phyloP scores from a whole-genome alignment of 2,329 filamentous ascomycete species.

The Xylariaceae sp. region DNA sequence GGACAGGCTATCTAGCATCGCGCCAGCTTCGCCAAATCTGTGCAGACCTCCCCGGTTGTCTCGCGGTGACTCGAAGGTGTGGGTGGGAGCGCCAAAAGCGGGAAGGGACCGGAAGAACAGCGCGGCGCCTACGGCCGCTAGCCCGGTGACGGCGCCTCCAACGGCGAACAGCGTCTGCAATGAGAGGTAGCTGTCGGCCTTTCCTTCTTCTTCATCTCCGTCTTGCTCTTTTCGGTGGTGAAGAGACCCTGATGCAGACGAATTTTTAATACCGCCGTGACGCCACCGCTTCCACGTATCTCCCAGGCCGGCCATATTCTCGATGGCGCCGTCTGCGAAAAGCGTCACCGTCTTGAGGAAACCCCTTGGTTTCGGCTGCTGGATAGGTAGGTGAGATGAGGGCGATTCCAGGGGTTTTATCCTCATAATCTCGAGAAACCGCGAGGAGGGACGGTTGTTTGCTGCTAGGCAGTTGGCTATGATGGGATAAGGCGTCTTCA shows the following conservation, averaged over 20 bases:
- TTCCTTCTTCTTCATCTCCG: conserved; percentile 19
- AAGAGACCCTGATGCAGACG: too few relatives aligned
- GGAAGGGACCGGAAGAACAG: conserved; percentile 37
- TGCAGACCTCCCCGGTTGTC: conserved; percentile 28
- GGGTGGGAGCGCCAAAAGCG: conserved; percentile 40
- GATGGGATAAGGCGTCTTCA: conserved; percentile 42
- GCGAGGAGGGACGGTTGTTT: conserved; percentile 23
- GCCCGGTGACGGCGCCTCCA: conserved; percentile 32
- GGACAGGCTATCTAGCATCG: conserved; percentile 35
- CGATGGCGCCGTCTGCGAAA: conserved; percentile 30
- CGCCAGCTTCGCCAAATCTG: conserved; percentile 43
- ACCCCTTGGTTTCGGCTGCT: conserved; percentile 14
- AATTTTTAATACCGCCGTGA: conserved; percentile 28
- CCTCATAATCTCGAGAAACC: conserved; percentile 20
- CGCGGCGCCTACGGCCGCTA: conserved; percentile 32
- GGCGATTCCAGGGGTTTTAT: conserved; percentile 5
- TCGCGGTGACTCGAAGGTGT: conserved; percentile 37
- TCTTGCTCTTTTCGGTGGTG: too few relatives aligned
- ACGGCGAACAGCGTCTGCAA: conserved; percentile 33
- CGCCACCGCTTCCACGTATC: conserved; percentile 33
- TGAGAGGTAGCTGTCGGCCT: too few relatives aligned
- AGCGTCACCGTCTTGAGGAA: conserved; percentile 18
- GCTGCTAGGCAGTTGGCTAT: conserved; percentile 28
- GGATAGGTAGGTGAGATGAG: conserved; percentile 24
- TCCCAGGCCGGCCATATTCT: conserved; percentile 29